Evolutionary conservation across 352 stramenopile genomes (phyloP).

Genomic region (Phytophthora hybrid): DNA sequence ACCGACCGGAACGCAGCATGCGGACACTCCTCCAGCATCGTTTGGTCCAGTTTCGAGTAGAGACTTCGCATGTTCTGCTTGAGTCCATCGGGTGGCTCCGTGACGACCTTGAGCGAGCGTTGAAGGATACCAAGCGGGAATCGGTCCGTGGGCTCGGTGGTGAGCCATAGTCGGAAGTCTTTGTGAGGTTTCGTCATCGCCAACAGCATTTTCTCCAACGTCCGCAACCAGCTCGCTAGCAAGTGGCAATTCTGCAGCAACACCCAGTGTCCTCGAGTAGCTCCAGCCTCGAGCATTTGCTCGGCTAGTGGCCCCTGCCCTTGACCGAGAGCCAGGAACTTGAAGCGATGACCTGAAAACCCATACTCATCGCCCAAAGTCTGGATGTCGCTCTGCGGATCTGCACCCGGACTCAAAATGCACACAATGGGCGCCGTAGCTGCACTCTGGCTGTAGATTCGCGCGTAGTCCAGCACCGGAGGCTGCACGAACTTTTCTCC

Average conservation of each 20-base stretch:
- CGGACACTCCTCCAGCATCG: slow-evolving; percentile 93
- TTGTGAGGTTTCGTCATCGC: slow-evolving; percentile 93
- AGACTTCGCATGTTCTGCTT: slow-evolving; percentile 97
- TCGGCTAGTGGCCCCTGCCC: slow-evolving; percentile 94
- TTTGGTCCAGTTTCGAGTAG: slow-evolving; percentile 92
- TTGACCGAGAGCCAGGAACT: slow-evolving; percentile 95
- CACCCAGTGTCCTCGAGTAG: slow-evolving; percentile 90
- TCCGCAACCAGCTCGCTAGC: slow-evolving; percentile 93
- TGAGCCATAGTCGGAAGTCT: slow-evolving; percentile 96
- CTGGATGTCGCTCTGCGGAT: slow-evolving; percentile 96
- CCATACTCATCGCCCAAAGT: slow-evolving; percentile 92
- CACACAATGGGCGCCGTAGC: slow-evolving; percentile 94
- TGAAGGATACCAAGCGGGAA: slow-evolving; percentile 97
- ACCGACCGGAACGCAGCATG: slow-evolving; percentile 93
- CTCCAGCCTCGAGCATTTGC: slow-evolving; percentile 93
- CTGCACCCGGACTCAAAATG: slow-evolving; percentile 94
- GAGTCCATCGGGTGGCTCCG: slow-evolving; percentile 94
- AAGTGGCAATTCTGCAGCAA: slow-evolving; percentile 97
- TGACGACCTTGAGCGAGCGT: slow-evolving; percentile 96
- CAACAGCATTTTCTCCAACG: slow-evolving; percentile 94
- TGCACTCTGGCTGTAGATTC: slow-evolving; percentile 93
- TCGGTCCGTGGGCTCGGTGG: slow-evolving; percentile 94
- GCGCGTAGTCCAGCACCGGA: slow-evolving; percentile 93
- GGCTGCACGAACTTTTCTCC: slow-evolving; percentile 96
- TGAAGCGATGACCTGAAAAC: slow-evolving; percentile 92